Evolutionary conservation across 768 basidiomycete genomes (phyloP).

Genomic region (Kwoniella botswanensis): DNA sequence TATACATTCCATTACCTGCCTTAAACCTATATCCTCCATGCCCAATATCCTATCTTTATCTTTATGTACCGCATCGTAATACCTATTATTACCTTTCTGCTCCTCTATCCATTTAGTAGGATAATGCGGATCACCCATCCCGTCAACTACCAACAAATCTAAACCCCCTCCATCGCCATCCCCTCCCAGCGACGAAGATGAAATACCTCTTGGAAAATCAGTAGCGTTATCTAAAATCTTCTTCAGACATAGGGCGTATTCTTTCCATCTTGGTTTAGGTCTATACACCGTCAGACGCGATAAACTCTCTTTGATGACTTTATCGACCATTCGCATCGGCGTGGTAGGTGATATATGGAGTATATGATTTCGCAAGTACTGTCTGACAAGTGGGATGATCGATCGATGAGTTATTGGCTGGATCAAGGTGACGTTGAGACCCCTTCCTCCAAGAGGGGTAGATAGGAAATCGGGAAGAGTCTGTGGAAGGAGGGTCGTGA

Average conservation of each 20-base stretch:
- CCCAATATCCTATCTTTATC: slow-evolving; percentile 5
- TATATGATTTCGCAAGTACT: slow-evolving; percentile 34
- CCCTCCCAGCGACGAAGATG: background rate
- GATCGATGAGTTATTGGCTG: slow-evolving; percentile 30
- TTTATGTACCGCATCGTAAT: background rate
- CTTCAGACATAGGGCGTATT: slow-evolving; percentile 30
- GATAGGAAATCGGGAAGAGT: slow-evolving; percentile 5
- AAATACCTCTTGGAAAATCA: background rate
- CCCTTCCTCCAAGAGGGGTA: slow-evolving; percentile 39
- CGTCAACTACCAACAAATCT: slow-evolving; percentile 41
- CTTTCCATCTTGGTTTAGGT: slow-evolving; percentile 36
- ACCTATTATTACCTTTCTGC: slow-evolving; percentile 11
- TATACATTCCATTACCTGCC: slow-evolving; percentile 40
- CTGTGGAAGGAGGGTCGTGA: slow-evolving; percentile 42
- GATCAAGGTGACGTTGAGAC: slow-evolving; percentile 25
- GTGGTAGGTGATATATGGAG: background rate
- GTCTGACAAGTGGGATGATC: slow-evolving; percentile 18
- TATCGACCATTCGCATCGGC: slow-evolving; percentile 1
- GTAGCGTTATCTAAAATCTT: slow-evolving; percentile 11
- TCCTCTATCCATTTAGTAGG: slow-evolving; percentile 46
- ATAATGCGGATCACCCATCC: slow-evolving; percentile 43
- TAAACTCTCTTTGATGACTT: slow-evolving; percentile 22
- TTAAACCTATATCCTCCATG: slow-evolving; percentile 42
- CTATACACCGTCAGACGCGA: slow-evolving; percentile 33
- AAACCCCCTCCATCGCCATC: slow-evolving; percentile 6